Evolutionary conservation across 2,329 filamentous ascomycete genomes (phyloP).

Genomic region (Botryotinia calthae): DNA sequence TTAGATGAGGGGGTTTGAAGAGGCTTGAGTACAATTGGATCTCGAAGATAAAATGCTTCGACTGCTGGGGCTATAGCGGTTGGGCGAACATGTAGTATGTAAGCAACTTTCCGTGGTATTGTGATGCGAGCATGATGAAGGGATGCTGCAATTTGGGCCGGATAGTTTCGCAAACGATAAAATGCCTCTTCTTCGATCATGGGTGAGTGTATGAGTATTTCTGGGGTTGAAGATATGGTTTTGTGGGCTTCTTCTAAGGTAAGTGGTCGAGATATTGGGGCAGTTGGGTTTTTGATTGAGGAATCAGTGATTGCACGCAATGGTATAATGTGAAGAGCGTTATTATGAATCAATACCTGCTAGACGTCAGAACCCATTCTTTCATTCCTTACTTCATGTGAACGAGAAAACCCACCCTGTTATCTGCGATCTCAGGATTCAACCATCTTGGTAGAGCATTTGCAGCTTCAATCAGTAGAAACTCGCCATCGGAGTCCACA

Average conservation of each 20-base stretch:
- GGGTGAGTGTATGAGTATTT: conserved; percentile 65
- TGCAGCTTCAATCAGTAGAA: conserved; percentile 90
- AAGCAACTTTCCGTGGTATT: conserved; percentile 78
- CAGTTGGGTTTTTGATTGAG: conserved; percentile 40
- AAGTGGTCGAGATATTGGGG: conserved; percentile 47
- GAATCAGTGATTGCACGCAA: conserved; percentile 42
- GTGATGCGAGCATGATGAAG: conserved; percentile 73
- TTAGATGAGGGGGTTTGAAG: conserved; percentile 55
- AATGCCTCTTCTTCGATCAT: conserved; percentile 87
- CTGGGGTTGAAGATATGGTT: conserved; percentile 55
- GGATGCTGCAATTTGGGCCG: conserved; percentile 67
- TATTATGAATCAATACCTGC: conserved; percentile 79
- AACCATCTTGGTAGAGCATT: conserved; percentile 86
- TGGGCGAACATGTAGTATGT: conserved; percentile 72
- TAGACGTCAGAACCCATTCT: conserved; percentile 23
- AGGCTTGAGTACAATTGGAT: conserved; percentile 71
- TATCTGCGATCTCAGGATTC: conserved; percentile 82
- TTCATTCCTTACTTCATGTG: neutral
- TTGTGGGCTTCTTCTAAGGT: conserved; percentile 62
- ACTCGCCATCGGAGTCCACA: conserved; percentile 88
- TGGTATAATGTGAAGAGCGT: conserved; percentile 72
- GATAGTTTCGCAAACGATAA: conserved; percentile 82
- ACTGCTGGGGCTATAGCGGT: conserved; percentile 77
- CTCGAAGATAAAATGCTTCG: conserved; percentile 89
- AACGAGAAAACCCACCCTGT: conserved; percentile 53